A percentile compares a stretch with the other conserved stretches of the same genome.
phyloP scores from a whole-genome alignment of 345 rosid species.

The Corchorus olitorius region DNA sequence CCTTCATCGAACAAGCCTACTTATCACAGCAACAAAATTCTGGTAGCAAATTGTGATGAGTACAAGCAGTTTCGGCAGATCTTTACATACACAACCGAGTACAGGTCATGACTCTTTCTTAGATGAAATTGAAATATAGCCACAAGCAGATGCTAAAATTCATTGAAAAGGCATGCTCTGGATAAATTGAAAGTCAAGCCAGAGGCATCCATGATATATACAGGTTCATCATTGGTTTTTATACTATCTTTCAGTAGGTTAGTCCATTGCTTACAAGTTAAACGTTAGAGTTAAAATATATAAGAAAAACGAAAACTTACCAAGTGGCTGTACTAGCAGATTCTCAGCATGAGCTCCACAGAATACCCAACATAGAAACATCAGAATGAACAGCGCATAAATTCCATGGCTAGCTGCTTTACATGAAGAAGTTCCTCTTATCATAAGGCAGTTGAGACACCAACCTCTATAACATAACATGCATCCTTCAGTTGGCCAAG shows the following conservation, averaged over 20 bases:
- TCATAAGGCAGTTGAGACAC: not conserved
- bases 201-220: not conserved
- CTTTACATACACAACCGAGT: not conserved
- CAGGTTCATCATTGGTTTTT: not conserved
- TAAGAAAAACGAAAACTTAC: not conserved
- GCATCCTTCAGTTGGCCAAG: not conserved
- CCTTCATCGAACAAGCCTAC: not conserved
- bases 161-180: not conserved
- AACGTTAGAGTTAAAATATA: not conserved
- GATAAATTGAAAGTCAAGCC: not conserved
- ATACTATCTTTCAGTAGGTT: not conserved
- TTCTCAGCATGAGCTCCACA: not conserved
- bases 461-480: not conserved
- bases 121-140: not conserved
- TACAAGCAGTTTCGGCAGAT: not conserved
- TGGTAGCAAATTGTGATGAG: not conserved
- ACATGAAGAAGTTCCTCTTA: constrained; percentile 1
- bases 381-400: not conserved
- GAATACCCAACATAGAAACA: not conserved
- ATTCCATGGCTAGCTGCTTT: not conserved
- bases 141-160: not conserved
- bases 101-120: not conserved
- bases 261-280: not conserved
- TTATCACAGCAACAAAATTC: not conserved
- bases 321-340: not conserved